phyloP scores from a whole-genome alignment of 1,284 basidiomycete genomes.

The Porogramme epimiltina region DNA sequence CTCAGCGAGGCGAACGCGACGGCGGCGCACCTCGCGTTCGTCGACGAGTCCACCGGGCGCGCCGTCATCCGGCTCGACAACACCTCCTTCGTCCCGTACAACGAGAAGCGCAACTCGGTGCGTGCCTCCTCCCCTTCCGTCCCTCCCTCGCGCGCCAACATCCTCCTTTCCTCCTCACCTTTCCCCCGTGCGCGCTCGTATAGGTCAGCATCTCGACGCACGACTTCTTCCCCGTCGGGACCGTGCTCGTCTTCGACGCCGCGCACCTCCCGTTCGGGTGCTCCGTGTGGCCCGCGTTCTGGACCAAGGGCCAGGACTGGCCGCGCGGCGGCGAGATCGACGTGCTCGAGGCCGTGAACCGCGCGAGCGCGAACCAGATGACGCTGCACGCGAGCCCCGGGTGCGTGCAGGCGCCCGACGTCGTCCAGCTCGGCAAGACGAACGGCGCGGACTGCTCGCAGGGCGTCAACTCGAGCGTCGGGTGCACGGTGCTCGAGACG shows the following conservation, averaged over 20 bases:
- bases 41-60: slow-evolving; percentile 48
- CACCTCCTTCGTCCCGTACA: slow-evolving; percentile 53
- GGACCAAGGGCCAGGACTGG: slow-evolving; percentile 45
- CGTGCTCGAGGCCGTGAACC: slow-evolving; percentile 47
- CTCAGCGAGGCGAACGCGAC: slow-evolving; percentile 40
- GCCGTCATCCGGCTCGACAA: slow-evolving; percentile 74
- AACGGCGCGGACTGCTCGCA: slow-evolving; percentile 47
- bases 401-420: slow-evolving; percentile 33
- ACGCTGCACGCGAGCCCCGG: slow-evolving; percentile 53
- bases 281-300: slow-evolving; percentile 54
- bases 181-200: too few relatives aligned
- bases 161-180: neutral
- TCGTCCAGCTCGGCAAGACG: slow-evolving; percentile 27
- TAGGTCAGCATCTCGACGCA: slow-evolving; percentile 54
- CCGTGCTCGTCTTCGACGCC: slow-evolving; percentile 61
- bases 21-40: slow-evolving; percentile 49
- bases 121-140: slow-evolving; percentile 26
- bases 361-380: slow-evolving; percentile 53
- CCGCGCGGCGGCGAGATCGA: slow-evolving; percentile 52
- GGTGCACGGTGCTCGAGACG: slow-evolving; percentile 64
- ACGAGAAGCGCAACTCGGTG: slow-evolving; percentile 70
- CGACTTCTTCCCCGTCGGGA: slow-evolving; percentile 51
- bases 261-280: slow-evolving; percentile 67
- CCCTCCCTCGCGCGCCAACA: neutral
- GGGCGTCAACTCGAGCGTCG: slow-evolving; percentile 52